A percentile compares a stretch with the other conserved stretches of the same genome.
These are phyloP conservation scores for Arthroderma sp. DNA, from an alignment of 2,329 filamentous ascomycete genomes.

Conservation along the genomic window DNA sequence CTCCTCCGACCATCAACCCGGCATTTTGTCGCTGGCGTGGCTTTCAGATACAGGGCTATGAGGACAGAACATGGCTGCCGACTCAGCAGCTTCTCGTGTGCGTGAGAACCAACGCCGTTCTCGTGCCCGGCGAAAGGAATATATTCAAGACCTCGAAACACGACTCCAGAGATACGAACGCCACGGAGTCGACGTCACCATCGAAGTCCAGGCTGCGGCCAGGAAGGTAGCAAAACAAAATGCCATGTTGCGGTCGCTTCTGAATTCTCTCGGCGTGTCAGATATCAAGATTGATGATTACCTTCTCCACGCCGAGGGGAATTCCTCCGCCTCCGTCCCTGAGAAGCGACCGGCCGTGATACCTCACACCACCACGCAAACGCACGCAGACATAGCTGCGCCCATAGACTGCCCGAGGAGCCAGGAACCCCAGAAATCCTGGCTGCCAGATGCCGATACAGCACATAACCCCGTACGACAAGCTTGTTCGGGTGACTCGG, in stretches of 20 bases:
- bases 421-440: background rate
- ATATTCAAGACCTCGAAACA: conserved; percentile 56
- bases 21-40: background rate
- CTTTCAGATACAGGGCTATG: background rate
- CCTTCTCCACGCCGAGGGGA: conserved; percentile 8
- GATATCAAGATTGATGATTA: conserved; percentile 43
- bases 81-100: conserved; percentile 41
- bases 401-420: background rate
- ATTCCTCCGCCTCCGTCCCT: background rate
- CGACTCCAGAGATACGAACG: conserved; percentile 52
- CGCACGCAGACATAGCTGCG: background rate
- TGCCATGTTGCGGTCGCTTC: conserved; percentile 47
- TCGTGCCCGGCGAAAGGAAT: conserved; percentile 62
- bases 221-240: conserved; percentile 60
- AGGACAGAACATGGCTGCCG: background rate
- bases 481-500: background rate
- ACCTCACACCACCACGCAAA: no score
- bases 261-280: conserved; percentile 46
- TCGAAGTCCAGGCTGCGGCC: conserved; percentile 61
- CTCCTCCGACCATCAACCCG: no score
- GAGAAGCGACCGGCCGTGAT: background rate
- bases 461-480: background rate
- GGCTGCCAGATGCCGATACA: background rate
- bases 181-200: conserved; percentile 53
- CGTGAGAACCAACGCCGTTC: conserved; percentile 67